Evolutionary conservation across 163 green algal genomes (phyloP).

Genomic region (Prototheca wickerhamii): DNA sequence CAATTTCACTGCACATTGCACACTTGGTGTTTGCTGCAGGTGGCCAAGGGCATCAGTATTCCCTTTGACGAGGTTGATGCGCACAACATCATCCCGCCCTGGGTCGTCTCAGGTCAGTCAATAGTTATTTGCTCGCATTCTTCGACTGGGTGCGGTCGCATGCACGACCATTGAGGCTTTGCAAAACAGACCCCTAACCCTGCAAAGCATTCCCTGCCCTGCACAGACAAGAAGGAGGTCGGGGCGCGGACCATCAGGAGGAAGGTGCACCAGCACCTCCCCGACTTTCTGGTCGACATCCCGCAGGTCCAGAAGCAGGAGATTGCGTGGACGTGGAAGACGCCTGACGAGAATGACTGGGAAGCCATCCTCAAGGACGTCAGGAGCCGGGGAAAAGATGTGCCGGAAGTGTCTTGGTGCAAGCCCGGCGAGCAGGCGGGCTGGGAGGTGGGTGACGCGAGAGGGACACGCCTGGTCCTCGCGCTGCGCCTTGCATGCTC

Average conservation of each 20-base stretch:
- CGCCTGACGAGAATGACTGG: constrained; percentile 31
- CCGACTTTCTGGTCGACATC: constrained; percentile 80
- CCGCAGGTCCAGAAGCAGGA: constrained; percentile 41
- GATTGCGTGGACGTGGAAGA: neutral
- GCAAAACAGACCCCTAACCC: neutral
- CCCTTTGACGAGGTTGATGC: constrained; percentile 86
- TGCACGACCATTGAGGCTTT: constrained; percentile 35
- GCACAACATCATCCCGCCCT: constrained; percentile 94
- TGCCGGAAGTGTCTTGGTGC: constrained; percentile 82
- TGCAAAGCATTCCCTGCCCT: neutral
- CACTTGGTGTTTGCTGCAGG: constrained; percentile 13
- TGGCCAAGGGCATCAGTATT: constrained; percentile 19
- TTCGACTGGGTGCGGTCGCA: constrained; percentile 48
- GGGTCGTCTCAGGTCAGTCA: constrained; percentile 71
- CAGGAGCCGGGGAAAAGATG: constrained; percentile 45
- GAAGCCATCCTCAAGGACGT: constrained; percentile 69
- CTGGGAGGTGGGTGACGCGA: constrained; percentile 29
- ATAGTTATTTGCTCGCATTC: constrained; percentile 52
- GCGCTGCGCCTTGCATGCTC: too few relatives aligned
- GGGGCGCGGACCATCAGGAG: constrained; percentile 81
- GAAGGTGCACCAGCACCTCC: constrained; percentile 81
- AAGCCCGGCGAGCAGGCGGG: constrained; percentile 63
- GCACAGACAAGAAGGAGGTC: constrained; percentile 49
- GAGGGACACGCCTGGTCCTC: too few relatives aligned
- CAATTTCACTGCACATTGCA: neutral